Base-by-base conservation (phyloP, 257 asterid species). In the Galeopsis tetrahit region DNA sequence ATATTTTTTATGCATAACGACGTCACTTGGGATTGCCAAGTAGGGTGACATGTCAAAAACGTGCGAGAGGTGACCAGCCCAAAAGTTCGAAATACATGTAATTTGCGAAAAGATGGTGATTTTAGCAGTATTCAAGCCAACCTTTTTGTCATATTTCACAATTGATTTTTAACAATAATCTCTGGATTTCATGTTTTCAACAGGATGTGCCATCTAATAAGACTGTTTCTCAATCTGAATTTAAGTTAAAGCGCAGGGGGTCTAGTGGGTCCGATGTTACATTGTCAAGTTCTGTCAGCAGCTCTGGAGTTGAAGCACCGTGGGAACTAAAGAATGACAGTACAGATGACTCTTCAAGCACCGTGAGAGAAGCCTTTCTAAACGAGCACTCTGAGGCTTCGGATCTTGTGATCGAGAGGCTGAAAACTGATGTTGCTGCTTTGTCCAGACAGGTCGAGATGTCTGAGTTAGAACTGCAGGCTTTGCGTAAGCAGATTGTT, bases 401-500 rank as follows among this genome's bases (percentile, higher is more conserved):
- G 6, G 89, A 80, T 31, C 48, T 59, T 63, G 78, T 79, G 65
- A 72, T 85, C 1, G 94, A 87, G 74, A 87, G 77, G 80, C 91
- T 91, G 72, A 91, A 80, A 82, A 69, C 85, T 0, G 96, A 93
- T 17, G 76, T 87, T 42, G 68, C 88, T n/a, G 83, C 83, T 69
- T 60, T 86, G 70, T 78, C 96, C 10, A 89, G 97, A 82, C 96
- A 85, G 65, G 88, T 77, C 2, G 93, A 88, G 71, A 76, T 86
- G 86, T 87, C 95, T 0, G 97, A 91, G 13, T 35, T 91, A 77
- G 99, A 95, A 84, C 74, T 90, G 55, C 98, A 88, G 86, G 79
- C 93, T 32, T 92, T 95, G 42, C 91, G 98, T n/a, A 92, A 86
- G 80, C 99, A 95, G 80, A 78, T 92, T 42, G 88, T 81, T 78